Evolutionary conservation across 164 flowering plant genomes (phyloP), one percentile per base, ranked within the genome.

Genomic region (Vitis cinerea): DNA sequence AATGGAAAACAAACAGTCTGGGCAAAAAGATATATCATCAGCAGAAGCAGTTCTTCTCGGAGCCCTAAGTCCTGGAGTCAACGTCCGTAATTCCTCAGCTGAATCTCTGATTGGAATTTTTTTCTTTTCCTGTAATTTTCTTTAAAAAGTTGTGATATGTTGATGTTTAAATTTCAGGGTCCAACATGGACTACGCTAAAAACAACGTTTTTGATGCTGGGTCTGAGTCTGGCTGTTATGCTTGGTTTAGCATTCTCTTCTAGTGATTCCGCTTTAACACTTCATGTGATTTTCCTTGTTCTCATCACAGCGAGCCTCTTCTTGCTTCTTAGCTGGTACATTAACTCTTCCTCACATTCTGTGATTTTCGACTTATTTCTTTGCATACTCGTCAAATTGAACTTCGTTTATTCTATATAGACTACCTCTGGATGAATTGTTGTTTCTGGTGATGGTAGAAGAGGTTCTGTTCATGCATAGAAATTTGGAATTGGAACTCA

Each of bases 21-120:
- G 19, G n/a, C 12, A 10, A 61, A 70, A 76, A 59, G 75, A 72
- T 17, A 65, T 86, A 47, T 91, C 97, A 29, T 73, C 94, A 5
- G 84, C 94, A 15, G 11, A 81, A 70, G 98, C 98, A 59, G 97
- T 94, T 9, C 57, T 94, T 10, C 82, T 92, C 15, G 98, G 98
- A 61, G 98, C 97, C 63, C 71, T 92, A 67, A 89, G 97, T 52
- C 86, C 98, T 59, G 98, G 97, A 31, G 97, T 94, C 67, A 94
- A 94, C 76, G 97, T 92, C 57, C 54, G 88, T 78, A 49, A 55
- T 29, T 47, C 30, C 59, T 66, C 59, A 37, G 15, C 11, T 55
- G 53, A 4, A 6, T 59, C 29, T 9, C 13, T 16, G 16, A n/a
- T 8, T 15, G 14, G 17, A 30, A n/a, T 57, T 10, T 17, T 7